Percentiles rank a stretch among this genome's conserved stretches.
These are phyloP conservation scores for Yarrowia bubula DNA, from an alignment of 805 yeast species.

Conservation along the genomic window DNA sequence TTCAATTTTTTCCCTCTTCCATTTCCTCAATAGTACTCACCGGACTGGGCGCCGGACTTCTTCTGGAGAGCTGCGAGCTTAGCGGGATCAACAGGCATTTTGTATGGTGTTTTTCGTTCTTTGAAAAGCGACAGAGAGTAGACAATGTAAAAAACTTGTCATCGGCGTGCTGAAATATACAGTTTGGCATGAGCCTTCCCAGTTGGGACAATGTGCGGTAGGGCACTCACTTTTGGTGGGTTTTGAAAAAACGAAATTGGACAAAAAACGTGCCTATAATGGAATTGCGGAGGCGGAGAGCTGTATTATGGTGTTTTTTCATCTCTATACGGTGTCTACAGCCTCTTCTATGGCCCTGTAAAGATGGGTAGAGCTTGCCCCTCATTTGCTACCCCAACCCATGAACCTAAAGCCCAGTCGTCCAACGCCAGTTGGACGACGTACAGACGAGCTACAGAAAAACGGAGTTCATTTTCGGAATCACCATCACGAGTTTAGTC, in stretches of 20 bases:
- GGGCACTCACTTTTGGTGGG: background rate
- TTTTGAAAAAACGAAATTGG: too few relatives aligned
- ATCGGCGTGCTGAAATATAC: constrained; percentile 12
- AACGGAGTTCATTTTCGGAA: too few relatives aligned
- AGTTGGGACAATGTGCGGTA: constrained; percentile 14
- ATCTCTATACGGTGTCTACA: too few relatives aligned
- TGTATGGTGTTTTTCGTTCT: constrained; percentile 17
- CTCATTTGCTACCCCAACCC: background rate
- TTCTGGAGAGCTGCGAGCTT: constrained; percentile 46
- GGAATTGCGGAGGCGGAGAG: too few relatives aligned
- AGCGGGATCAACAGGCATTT: constrained; percentile 28
- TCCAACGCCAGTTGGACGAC: too few relatives aligned
- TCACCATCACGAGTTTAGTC: too few relatives aligned
- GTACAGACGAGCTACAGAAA: too few relatives aligned
- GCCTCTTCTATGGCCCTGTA: too few relatives aligned
- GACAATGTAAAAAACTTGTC: constrained; percentile 20
- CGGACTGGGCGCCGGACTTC: constrained; percentile 41
- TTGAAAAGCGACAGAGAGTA: background rate
- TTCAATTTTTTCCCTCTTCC: background rate
- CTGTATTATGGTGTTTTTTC: too few relatives aligned
- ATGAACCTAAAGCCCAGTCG: background rate
- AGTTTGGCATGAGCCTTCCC: constrained; percentile 20
- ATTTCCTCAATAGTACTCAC: background rate
- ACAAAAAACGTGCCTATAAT: too few relatives aligned
- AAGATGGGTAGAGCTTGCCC: too few relatives aligned